Base-by-base conservation (phyloP, 495 filamentous ascomycete genomes). In the Penicillium herquei region DNA sequence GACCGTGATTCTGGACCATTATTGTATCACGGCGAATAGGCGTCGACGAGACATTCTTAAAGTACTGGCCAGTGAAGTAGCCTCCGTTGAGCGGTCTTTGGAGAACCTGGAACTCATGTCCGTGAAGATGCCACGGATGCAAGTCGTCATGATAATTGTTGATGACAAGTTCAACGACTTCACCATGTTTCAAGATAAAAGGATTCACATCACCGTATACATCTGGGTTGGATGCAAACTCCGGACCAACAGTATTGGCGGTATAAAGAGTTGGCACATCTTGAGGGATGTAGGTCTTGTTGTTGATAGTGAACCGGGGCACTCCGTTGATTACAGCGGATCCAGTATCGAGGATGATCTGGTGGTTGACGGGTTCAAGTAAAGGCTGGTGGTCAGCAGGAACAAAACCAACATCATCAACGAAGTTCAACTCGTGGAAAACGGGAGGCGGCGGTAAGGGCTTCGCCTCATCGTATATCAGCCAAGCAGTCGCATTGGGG, bases 191-290 rank as follows among this genome's bases (percentile, higher is more conserved):
- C 0, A 77, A 42, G 18, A 85, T 67, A 42, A 81, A 78, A 0
- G 78, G 76, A 33, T 74, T 71, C 11, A 70, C 73, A 13, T 69
- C 55, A 0, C 68, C 69, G 17, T 73, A 73, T 1, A 67, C 68
- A 6, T 44, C 55, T 1, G 67, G 64, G 55, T 87, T 79, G 40
- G 83, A 72, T 6, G 88, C 84, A 18, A 80, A 78, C 14, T 81
- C 70, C 18, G 49, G 57, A 57, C 40, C 92, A 74, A 16, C 45
- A 1, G 63, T 68, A 41, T 59, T 66, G 26, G 74, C 89, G 1
- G 86, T 88, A 78, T 90, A 95, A 3, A 95, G 74, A 0, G 85
- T 85, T 2, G 90, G 90, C 0, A 92, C 88, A 63, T 88, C 86
- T 16, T 86, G 88, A 1, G 68, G 46, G 3, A 70, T 54, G 55